Base-by-base conservation (phyloP, 805 yeast genomes). In the Lachancea lanzarotensis region DNA sequence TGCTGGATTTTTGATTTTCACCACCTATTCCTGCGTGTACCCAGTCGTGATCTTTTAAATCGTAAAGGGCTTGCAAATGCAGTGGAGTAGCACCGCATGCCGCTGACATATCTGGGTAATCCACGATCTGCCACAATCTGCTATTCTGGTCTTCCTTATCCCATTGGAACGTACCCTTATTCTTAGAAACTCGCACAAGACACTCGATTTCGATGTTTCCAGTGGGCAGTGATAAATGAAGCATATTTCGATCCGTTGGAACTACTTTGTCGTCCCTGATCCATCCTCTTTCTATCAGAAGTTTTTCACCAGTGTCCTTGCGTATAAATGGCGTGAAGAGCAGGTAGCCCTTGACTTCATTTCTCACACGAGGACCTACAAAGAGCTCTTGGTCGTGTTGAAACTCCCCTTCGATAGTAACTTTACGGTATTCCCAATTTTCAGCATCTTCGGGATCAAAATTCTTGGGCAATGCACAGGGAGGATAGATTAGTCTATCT, bases 241-340 rank as follows among this genome's bases (percentile, higher is more conserved):
- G 74, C 46, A 90, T 71, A 11, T 66, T 66, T 78, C 84, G 54
- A 52, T 71, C 52, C 46, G 72, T 47, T 71, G 95, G 81, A n/a
- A 68, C 62, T 2, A 69, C 61, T 66, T 78, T 78, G 12, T 79
- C 84, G 52, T 84, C 88, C 20, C 78, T 68, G 38, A 93, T 79
- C 95, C 97, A 93, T 13, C 98, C 98, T 52, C 98, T 76, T 61
- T 87, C 95, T 25, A 93, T 75, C 43, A 93, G 68, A 15, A 93
- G 70, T 43, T 85, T 90, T 39, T 81, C 76, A 1, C 66, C 68
- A 12, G 66, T 61, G 49, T 78, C 80, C 3, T 78, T 69, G 48
- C 95, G 77, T 19, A 79, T 74, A 55, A 93, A 78, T 11, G 98
- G 98, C 5, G 95, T 83, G 26, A 85, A 78, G 5, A 91, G 73